Conservation (phyloP, 1,139 yeast species). For the Hyphopichia buzzinii region DNA sequence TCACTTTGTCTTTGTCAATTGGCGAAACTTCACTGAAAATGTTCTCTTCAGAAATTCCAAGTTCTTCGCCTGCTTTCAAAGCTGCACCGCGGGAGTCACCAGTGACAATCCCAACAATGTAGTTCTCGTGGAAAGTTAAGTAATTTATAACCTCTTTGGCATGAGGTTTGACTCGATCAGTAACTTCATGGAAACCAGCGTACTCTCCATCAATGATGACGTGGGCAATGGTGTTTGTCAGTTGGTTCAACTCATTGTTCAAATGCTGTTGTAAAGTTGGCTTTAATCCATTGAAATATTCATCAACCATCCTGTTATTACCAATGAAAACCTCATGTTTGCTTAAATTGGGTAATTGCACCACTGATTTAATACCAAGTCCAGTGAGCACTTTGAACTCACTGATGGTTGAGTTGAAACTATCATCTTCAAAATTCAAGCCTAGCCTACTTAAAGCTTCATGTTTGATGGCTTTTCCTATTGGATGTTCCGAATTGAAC, state of each 20-base stretch:
- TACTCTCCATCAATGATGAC: conserved; percentile 53
- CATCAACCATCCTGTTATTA: conserved; percentile 46
- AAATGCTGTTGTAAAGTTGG: conserved; percentile 6
- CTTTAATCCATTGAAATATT: conserved; percentile 13
- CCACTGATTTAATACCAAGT: conserved; percentile 61
- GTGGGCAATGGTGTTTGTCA: conserved; percentile 35
- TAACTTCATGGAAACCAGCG: conserved; percentile 63
- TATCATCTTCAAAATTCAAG: conserved; percentile 33
- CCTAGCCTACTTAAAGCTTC: conserved; percentile 26
- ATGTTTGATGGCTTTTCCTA: conserved; percentile 65
- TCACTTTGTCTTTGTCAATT: conserved; percentile 67
- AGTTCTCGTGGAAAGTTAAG: conserved; percentile 48
- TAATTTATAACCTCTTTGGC: conserved; percentile 59
- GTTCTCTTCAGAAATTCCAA: conserved; percentile 64
- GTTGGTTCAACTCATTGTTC: conserved; percentile 12
- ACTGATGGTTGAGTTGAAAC: conserved; percentile 25
- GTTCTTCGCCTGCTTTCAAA: conserved; percentile 55
- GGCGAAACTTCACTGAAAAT: conserved; percentile 82
- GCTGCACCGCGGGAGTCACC: conserved; percentile 80
- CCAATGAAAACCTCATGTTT: conserved; percentile 52
- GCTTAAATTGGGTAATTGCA: conserved; percentile 17
- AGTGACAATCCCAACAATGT: conserved; percentile 82
- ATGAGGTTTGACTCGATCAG: conserved; percentile 70
- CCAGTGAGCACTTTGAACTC: conserved; percentile 63
- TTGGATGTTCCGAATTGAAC: conserved; percentile 79